Evolutionary conservation across 2,329 filamentous ascomycete genomes (phyloP), one percentile per base, ranked within the genome.

Genomic region (Diplodia seriata): DNA sequence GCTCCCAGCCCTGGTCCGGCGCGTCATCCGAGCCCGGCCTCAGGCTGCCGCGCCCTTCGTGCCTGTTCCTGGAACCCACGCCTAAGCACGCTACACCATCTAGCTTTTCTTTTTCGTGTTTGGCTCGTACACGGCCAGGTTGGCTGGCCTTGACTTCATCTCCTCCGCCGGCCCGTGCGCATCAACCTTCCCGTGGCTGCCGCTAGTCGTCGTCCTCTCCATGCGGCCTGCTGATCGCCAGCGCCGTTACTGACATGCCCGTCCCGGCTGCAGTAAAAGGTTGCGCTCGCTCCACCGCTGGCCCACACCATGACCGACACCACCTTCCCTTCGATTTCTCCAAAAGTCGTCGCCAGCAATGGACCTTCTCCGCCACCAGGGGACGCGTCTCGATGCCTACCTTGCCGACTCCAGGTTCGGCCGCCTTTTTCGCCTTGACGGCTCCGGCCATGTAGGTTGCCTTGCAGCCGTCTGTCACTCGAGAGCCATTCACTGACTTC

Each of bases 361-460:
- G 71, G 70, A 71, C 11, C 40, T 67, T 15, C 20, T 70, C 29
- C 47, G 70, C 53, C 51, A 56, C 33, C 36, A 61, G 15, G 59
- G 57, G 47, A 31, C 40, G 40, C 29, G 49, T 14, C 11, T 73
- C 64, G 69, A 73, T 68, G 51, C 68, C 9, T 33, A 31, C n/a
- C 54, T 72, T 8, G 70, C 68, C 15, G 64, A 71, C 54, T 80
- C 79, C 12, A 78, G 74, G 3, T 78, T 80, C 69, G 79, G 79
- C 36, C 76, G 77, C 14, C 74, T 80, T 56, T 97, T 97, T n/a
- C 56, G 56, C 56, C 56, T 59, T 43, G 56, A 59, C 14, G 56
- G 56, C 26, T 64, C 47, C 26, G 47, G 50, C n/a, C 47, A 64
- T 53, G 47, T 64, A 38, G 20, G 47, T 54, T 59, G 56, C 56